Evolutionary conservation across 495 filamentous ascomycete species (phyloP).

Genomic region (Cladorrhinum samala): DNA sequence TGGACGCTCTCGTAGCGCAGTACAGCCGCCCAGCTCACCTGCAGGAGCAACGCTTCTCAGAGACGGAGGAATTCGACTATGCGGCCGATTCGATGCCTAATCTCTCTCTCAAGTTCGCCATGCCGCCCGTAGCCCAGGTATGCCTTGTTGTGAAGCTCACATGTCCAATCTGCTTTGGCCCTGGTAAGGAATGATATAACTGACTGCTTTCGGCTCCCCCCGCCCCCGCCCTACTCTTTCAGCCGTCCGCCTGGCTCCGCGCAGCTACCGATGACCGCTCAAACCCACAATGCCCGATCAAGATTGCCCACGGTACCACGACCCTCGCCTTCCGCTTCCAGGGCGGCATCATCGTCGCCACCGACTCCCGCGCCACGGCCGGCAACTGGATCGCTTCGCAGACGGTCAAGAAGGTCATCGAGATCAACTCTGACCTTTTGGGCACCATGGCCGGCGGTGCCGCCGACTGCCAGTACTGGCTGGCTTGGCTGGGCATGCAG

Average conservation of each 20-base stretch:
- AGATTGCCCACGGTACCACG: slow-evolving; percentile 97
- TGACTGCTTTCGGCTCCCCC: neutral
- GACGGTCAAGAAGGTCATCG: slow-evolving; percentile 99
- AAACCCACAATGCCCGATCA: slow-evolving; percentile 95
- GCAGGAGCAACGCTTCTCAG: slow-evolving; percentile 63
- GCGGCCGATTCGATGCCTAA: slow-evolving; percentile 55
- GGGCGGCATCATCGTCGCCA: slow-evolving; percentile 95
- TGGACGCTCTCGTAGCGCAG: slow-evolving; percentile 89
- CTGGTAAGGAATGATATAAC: neutral
- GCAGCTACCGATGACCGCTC: slow-evolving; percentile 94
- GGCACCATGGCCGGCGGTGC: slow-evolving; percentile 99
- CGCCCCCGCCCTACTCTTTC: too few relatives aligned
- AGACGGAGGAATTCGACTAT: slow-evolving; percentile 72
- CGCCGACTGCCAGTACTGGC: slow-evolving; percentile 99
- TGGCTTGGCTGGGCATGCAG: slow-evolving; percentile 96
- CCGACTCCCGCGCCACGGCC: slow-evolving; percentile 91
- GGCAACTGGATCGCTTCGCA: slow-evolving; percentile 99
- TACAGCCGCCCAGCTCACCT: slow-evolving; percentile 66
- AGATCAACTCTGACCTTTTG: slow-evolving; percentile 82
- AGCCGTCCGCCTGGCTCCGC: slow-evolving; percentile 89
- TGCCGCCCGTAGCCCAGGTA: slow-evolving; percentile 92
- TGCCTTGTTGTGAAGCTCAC: too few relatives aligned
- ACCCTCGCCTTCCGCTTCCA: slow-evolving; percentile 98
- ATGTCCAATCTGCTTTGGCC: slow-evolving; percentile 3
- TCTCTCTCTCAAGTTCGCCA: slow-evolving; percentile 80